These are phyloP conservation scores for Jamesozyma piceae DNA, from an alignment of 805 yeast genomes.

Conservation along the genomic window DNA sequence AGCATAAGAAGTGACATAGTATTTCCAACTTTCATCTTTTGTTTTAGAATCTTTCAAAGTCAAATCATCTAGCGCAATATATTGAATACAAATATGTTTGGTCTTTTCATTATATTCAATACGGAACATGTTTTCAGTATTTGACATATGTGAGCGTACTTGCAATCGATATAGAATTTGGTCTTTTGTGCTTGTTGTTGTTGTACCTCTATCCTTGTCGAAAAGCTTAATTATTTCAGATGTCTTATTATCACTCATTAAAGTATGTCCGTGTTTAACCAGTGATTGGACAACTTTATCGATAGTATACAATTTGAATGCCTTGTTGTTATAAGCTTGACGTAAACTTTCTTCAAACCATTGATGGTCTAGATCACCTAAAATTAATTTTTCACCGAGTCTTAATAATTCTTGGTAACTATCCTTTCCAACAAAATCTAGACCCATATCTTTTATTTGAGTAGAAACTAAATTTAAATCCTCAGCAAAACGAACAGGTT, in stretches of 20 bases:
- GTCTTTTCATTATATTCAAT: constrained; percentile 54
- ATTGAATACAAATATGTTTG: constrained; percentile 58
- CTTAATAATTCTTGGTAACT: constrained; percentile 72
- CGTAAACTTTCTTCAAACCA: constrained; percentile 93
- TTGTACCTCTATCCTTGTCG: constrained; percentile 65
- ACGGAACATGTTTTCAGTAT: constrained; percentile 89
- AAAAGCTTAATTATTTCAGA: constrained; percentile 72
- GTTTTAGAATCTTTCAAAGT: constrained; percentile 65
- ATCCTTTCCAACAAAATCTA: constrained; percentile 57
- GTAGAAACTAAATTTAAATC: constrained; percentile 76
- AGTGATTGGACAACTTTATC: constrained; percentile 83
- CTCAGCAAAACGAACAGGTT: constrained; percentile 67
- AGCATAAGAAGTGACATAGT: constrained; percentile 83
- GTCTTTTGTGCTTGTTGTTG: constrained; percentile 64
- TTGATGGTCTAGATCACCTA: constrained; percentile 85
- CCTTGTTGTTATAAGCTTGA: constrained; percentile 88
- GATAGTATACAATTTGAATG: constrained; percentile 84
- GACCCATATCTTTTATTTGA: constrained; percentile 73
- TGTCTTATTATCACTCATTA: constrained; percentile 69
- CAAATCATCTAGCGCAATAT: constrained; percentile 78
- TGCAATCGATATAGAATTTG: constrained; percentile 88
- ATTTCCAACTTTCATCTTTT: constrained; percentile 80
- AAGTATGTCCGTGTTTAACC: constrained; percentile 78
- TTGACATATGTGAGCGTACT: constrained; percentile 69
- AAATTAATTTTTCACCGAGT: constrained; percentile 67